These are phyloP conservation scores for Juglanconis oblonga DNA, from an alignment of 2,329 filamentous ascomycete species.

Conservation along the genomic window DNA sequence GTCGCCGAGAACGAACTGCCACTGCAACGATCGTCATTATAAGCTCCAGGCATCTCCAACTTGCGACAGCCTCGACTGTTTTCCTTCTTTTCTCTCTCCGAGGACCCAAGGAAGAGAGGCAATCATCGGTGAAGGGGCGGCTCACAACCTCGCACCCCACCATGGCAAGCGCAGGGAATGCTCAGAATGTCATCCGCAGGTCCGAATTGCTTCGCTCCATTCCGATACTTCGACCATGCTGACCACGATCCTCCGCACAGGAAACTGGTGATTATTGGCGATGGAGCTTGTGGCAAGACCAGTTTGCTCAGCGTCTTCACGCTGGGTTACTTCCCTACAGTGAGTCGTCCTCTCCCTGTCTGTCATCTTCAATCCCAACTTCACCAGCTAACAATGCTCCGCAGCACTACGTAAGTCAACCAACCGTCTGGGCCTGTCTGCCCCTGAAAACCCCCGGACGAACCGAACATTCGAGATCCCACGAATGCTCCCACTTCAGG, in stretches of 20 bases:
- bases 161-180: constrained; percentile 32
- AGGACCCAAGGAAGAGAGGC: not conserved
- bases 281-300: constrained; percentile 97
- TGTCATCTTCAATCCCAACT: constrained; percentile 6
- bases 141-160: constrained; percentile 15
- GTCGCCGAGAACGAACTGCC: constrained; percentile 2
- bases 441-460: constrained; percentile 8
- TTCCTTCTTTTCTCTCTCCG: not conserved
- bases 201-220: constrained; percentile 17
- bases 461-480: not conserved
- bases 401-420: constrained; percentile 56
- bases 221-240: not conserved
- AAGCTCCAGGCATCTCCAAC: not conserved
- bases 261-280: constrained; percentile 95
- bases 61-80: not conserved
- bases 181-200: constrained; percentile 38
- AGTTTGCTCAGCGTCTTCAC: constrained; percentile 97
- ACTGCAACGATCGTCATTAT: constrained; percentile 5
- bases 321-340: constrained; percentile 94
- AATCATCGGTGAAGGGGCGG: not conserved
- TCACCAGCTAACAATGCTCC: constrained; percentile 26
- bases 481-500: not conserved
- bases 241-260: constrained; percentile 41
- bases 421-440: constrained; percentile 1
- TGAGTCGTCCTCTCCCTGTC: constrained; percentile 48